Evolutionary conservation across 2,329 filamentous ascomycete species (phyloP).

Genomic region (Remersonia thermophila): DNA sequence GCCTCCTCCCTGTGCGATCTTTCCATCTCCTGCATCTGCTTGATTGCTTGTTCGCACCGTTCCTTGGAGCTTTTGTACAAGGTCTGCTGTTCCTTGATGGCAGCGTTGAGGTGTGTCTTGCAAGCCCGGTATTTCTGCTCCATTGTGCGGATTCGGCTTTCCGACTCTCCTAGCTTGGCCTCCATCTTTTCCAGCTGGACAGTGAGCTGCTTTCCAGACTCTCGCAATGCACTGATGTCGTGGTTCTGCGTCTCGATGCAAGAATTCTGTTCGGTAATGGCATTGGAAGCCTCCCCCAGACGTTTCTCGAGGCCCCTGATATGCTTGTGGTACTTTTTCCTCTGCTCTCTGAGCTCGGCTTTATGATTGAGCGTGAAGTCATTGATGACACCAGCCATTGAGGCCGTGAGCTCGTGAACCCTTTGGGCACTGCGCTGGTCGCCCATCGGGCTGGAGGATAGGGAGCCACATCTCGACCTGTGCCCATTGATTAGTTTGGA

Average conservation of each 20-base stretch:
- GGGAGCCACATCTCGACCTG: constrained; percentile 6
- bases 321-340: constrained; percentile 11
- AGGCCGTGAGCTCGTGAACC: constrained; percentile 12
- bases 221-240: constrained; percentile 9
- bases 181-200: constrained; percentile 15
- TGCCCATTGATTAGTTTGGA: not conserved
- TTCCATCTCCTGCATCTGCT: constrained; percentile 24
- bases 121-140: constrained; percentile 26
- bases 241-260: constrained; percentile 8
- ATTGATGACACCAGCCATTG: constrained; percentile 13
- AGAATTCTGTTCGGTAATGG: constrained; percentile 1
- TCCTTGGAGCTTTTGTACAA: constrained; percentile 26
- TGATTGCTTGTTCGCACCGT: constrained; percentile 23
- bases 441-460: constrained; percentile 7
- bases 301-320: constrained; percentile 11
- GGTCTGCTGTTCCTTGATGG: constrained; percentile 33
- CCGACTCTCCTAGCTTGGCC: constrained; percentile 18
- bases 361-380: constrained; percentile 13
- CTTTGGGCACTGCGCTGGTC: constrained; percentile 8
- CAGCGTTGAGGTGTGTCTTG: constrained; percentile 31
- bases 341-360: constrained; percentile 9
- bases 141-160: constrained; percentile 19
- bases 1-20: constrained; percentile 12
- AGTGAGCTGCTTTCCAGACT: constrained; percentile 7
- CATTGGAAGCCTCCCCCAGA: constrained; percentile 1